phyloP scores from a whole-genome alignment of 306 rosid species.

The Lithocarpus polystachyus region DNA sequence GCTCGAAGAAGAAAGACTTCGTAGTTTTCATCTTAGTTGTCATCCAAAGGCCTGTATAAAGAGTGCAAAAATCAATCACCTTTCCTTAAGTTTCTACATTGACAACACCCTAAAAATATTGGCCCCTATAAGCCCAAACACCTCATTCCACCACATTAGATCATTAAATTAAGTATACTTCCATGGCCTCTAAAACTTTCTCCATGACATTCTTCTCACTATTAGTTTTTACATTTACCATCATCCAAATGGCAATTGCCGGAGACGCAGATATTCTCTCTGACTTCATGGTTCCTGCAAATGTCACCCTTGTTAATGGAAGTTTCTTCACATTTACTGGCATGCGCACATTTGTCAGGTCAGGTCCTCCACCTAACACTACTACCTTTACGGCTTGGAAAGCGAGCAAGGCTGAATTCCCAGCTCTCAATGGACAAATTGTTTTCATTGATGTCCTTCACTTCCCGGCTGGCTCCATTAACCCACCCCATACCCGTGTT shows the following conservation, averaged over 20 bases:
- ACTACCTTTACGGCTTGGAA: constrained; percentile 30
- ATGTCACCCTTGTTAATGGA: constrained; percentile 5
- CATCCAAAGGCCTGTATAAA: too few relatives aligned
- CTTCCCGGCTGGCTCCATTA: constrained; percentile 31
- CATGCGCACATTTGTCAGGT: constrained; percentile 19
- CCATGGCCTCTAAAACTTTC: too few relatives aligned
- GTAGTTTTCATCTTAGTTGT: neutral
- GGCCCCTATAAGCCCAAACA: too few relatives aligned
- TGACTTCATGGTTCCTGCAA: constrained; percentile 33
- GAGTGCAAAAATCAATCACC: too few relatives aligned
- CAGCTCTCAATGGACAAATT: constrained; percentile 50
- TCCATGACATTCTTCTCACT: constrained; percentile 19
- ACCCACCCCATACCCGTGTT: constrained; percentile 55
- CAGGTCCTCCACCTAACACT: neutral
- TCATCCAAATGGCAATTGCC: too few relatives aligned
- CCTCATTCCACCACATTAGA: too few relatives aligned
- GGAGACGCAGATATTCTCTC: constrained; percentile 46
- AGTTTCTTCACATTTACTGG: constrained; percentile 52
- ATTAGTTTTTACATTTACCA: too few relatives aligned
- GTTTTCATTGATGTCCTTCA: constrained; percentile 46
- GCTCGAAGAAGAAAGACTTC: neutral
- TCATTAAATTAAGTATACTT: too few relatives aligned
- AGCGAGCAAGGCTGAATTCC: constrained; percentile 41
- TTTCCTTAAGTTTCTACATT: too few relatives aligned
- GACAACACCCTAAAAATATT: too few relatives aligned